phyloP scores from a whole-genome alignment of 306 rosid genomes.

The Datisca glomerata region DNA sequence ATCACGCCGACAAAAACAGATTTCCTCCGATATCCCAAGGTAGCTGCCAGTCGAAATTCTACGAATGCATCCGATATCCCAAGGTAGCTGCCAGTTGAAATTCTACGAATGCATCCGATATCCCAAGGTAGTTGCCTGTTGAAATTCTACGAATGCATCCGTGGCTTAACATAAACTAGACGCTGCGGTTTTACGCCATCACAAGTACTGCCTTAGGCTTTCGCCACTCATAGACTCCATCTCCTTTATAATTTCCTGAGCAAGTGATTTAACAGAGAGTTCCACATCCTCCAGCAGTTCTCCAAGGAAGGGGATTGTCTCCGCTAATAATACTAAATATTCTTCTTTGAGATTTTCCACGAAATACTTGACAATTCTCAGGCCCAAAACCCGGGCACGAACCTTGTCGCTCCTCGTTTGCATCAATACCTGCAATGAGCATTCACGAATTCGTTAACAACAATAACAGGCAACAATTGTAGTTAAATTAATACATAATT shows the following conservation, averaged over 20 bases:
- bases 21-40: no score
- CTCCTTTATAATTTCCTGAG: slow-evolving; percentile 69
- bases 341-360: slow-evolving; percentile 83
- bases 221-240: slow-evolving; percentile 79
- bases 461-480: no score
- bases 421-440: slow-evolving; percentile 65
- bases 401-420: slow-evolving; percentile 69
- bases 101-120: no score
- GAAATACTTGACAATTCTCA: slow-evolving; percentile 50
- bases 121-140: no score
- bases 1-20: no score
- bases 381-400: slow-evolving; percentile 66
- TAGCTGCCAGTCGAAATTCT: no score
- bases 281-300: slow-evolving; percentile 92
- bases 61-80: no score
- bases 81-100: no score
- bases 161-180: no score
- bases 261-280: slow-evolving; percentile 66
- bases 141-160: no score
- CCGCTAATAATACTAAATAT: slow-evolving; percentile 63
- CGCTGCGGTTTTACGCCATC: slow-evolving; percentile 4
- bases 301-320: slow-evolving; percentile 85
- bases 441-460: no score
- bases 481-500: no score
- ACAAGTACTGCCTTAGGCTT: slow-evolving; percentile 54